Conservation (phyloP, 495 filamentous ascomycete species). For the Penicillium paxilli region DNA sequence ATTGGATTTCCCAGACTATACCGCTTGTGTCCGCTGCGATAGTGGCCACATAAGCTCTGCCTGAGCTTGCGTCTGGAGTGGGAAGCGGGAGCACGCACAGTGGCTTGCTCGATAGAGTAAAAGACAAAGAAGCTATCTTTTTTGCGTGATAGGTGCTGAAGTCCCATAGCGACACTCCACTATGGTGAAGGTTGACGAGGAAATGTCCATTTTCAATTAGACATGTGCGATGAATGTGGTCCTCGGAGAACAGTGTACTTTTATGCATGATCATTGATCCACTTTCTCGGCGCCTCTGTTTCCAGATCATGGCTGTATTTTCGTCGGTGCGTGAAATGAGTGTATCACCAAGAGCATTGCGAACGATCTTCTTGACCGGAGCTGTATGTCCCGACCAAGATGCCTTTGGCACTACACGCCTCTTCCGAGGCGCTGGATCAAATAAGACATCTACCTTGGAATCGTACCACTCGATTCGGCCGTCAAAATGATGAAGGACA, state of each 20-base stretch:
- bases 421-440: slow-evolving; percentile 68
- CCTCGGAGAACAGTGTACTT: slow-evolving; percentile 65
- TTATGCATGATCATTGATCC: slow-evolving; percentile 61
- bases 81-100: slow-evolving; percentile 82
- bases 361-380: slow-evolving; percentile 78
- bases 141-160: slow-evolving; percentile 56
- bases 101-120: slow-evolving; percentile 67
- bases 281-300: slow-evolving; percentile 51
- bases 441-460: slow-evolving; percentile 78
- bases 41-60: slow-evolving; percentile 68
- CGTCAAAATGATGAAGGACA: slow-evolving; percentile 86
- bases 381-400: slow-evolving; percentile 85
- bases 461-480: slow-evolving; percentile 77
- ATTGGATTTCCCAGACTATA: slow-evolving; percentile 77
- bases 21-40: slow-evolving; percentile 81
- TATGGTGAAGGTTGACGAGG: slow-evolving; percentile 77
- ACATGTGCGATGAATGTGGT: slow-evolving; percentile 82
- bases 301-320: slow-evolving; percentile 83
- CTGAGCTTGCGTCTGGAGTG: slow-evolving; percentile 51
- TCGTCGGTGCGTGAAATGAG: slow-evolving; percentile 78
- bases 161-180: slow-evolving; percentile 81
- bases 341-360: slow-evolving; percentile 76
- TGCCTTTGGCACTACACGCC: slow-evolving; percentile 57
- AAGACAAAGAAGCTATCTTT: slow-evolving; percentile 58
- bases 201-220: slow-evolving; percentile 73